These are phyloP conservation scores for Podosphaera fusca DNA, from an alignment of 2,329 filamentous ascomycete genomes.

Conservation along the genomic window DNA sequence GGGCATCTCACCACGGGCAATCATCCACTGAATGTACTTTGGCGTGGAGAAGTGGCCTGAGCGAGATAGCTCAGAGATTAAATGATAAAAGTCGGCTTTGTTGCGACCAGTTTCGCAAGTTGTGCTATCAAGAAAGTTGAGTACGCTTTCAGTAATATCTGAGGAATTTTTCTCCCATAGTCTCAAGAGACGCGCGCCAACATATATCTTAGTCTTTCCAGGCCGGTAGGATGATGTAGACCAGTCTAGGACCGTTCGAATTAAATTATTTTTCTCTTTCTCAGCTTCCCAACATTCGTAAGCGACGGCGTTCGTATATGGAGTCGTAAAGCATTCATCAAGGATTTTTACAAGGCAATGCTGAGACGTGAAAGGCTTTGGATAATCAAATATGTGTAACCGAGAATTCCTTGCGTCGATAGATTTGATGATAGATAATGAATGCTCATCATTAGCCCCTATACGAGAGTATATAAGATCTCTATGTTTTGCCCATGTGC, in stretches of 20 bases:
- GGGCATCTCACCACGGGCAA: slow-evolving; percentile 48
- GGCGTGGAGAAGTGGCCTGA: slow-evolving; percentile 56
- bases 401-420: slow-evolving; percentile 13
- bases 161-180: slow-evolving; percentile 38
- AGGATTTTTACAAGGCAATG: slow-evolving; percentile 45
- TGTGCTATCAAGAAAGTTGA: slow-evolving; percentile 35
- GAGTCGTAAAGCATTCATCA: slow-evolving; percentile 36
- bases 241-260: slow-evolving; percentile 55
- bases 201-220: slow-evolving; percentile 51
- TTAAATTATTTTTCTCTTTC: slow-evolving; percentile 34
- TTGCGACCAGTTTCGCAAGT: slow-evolving; percentile 20
- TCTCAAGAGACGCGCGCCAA: slow-evolving; percentile 47
- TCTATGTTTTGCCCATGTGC: slow-evolving; percentile 43
- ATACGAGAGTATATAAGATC: slow-evolving; percentile 29
- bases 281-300: slow-evolving; percentile 36
- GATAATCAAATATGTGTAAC: slow-evolving; percentile 5
- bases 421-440: slow-evolving; percentile 16
- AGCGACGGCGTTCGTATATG: slow-evolving; percentile 30
- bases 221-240: slow-evolving; percentile 56
- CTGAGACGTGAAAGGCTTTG: slow-evolving; percentile 16
- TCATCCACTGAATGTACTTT: slow-evolving; percentile 74
- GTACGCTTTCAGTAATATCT: slow-evolving; percentile 44
- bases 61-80: slow-evolving; percentile 60
- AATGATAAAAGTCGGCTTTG: slow-evolving; percentile 46
- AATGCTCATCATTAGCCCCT: slow-evolving; percentile 22